Percentiles rank a stretch among this genome's conserved stretches.
Evolutionary conservation across 177 flowering plant species (phyloP).

Genomic region (Vitis hybrid): DNA sequence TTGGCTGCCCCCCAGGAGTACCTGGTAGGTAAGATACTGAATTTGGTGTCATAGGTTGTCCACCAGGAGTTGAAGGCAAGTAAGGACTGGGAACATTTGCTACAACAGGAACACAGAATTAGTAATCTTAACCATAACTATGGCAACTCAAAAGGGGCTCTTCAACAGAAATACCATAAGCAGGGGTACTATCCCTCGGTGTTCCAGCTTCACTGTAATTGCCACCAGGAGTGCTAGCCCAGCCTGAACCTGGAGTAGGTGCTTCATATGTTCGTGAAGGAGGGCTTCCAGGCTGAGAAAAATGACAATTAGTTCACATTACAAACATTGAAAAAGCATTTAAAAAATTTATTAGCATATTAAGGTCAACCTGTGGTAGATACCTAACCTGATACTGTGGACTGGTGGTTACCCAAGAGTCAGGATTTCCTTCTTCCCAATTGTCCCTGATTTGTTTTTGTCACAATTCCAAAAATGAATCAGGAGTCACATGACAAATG

Average conservation of each 20-base stretch:
- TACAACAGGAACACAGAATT: slow-evolving; percentile 26
- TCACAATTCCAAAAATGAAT: slow-evolving; percentile 3
- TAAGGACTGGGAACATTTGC: slow-evolving; percentile 98
- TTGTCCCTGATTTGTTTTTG: slow-evolving; percentile 59
- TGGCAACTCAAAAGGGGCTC: background rate
- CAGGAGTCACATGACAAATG: background rate
- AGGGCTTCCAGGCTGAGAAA: slow-evolving; percentile 88
- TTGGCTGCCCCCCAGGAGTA: slow-evolving; percentile 99
- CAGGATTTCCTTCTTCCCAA: slow-evolving; percentile 98
- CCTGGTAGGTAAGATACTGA: slow-evolving; percentile 88
- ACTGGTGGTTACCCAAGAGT: slow-evolving; percentile 73
- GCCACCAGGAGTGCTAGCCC: slow-evolving; percentile 85
- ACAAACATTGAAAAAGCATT: background rate
- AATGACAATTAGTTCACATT: background rate
- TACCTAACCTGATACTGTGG: slow-evolving; percentile 83
- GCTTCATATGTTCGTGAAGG: slow-evolving; percentile 87
- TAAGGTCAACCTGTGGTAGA: background rate
- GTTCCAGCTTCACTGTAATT: slow-evolving; percentile 92
- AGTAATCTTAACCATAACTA: background rate
- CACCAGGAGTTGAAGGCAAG: slow-evolving; percentile 96
- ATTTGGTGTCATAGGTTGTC: slow-evolving; percentile 95
- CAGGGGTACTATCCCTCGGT: slow-evolving; percentile 74
- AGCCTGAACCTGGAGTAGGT: slow-evolving; percentile 98
- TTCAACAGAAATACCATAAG: slow-evolving; percentile 57
- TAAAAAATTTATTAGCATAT: background rate